Base-by-base conservation (phyloP, 768 basidiomycete genomes). In the Boletus coccyginus region DNA sequence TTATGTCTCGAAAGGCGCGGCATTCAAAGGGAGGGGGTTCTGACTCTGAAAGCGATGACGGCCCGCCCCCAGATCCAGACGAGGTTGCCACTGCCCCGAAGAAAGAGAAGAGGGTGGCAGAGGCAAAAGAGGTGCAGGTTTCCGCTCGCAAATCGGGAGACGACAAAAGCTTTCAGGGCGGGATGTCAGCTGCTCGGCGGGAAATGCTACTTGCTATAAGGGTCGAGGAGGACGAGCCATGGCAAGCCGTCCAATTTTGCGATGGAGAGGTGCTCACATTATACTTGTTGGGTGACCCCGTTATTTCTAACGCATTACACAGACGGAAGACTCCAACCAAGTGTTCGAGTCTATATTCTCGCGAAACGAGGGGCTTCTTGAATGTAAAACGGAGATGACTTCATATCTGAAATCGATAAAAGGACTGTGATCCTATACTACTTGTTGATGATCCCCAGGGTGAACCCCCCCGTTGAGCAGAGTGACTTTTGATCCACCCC, bases 41-140 rank as follows among this genome's bases (percentile, higher is more conserved):
- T 4, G 90, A 86, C 53, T 86, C 86, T 2, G 90, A 92, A 44
- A 86, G 85, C 8, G 89, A 91, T 53, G 87, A 89, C 51, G 90
- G 85, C 0, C 88, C 89, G 24, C 89, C 88, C 27, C 86, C 83
- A 42, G 90, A 92, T 65, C 89, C 89, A 14, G 90, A 92, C 60
- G 89, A 91, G 51, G 79, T 78, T 6, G 70, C 77, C 33, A 27
- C 55, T 53, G 40, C 63, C 8, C 62, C 62, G 2, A 83, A 80
- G 59, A 88, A 85, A 72, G 88, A 87, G 63, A 86, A 83, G 68
- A 79, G 73, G 65, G 52, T 70, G 0, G 78, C 73, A n/a, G 87
- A 88, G 49, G 79, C 82, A 16, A 87, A 80, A 63, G 91, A 92
- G 69, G 84, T 92, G 13, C 89, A 90, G 61, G 87, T 91, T 24